Conservation (phyloP, 352 stramenopile species). For the Globisporangium uncinulatum region DNA sequence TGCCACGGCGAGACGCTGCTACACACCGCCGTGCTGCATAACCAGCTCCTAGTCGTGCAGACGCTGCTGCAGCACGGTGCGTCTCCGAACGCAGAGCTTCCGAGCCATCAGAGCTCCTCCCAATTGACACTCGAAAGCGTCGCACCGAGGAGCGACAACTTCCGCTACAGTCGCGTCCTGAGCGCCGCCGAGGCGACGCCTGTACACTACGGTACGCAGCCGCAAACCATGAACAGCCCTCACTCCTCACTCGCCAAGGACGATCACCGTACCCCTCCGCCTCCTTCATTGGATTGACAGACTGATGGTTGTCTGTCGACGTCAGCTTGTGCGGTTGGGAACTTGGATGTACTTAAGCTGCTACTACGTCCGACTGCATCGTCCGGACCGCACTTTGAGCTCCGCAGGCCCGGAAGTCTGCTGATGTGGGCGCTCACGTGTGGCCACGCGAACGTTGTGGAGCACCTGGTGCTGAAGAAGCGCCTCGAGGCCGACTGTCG, state of each 20-base stretch:
- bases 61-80: constrained; percentile 44
- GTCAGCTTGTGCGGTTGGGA: constrained; percentile 35
- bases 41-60: constrained; percentile 40
- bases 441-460: constrained; percentile 28
- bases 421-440: constrained; percentile 63
- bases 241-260: not conserved
- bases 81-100: constrained; percentile 29
- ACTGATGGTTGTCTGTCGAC: not conserved
- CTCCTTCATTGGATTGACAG: too few relatives aligned
- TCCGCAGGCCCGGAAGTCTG: constrained; percentile 37
- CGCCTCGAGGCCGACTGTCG: constrained; percentile 46
- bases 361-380: constrained; percentile 22
- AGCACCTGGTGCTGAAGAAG: constrained; percentile 43
- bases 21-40: constrained; percentile 59
- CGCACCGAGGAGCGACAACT: constrained; percentile 47
- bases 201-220: constrained; percentile 45
- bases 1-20: constrained; percentile 59
- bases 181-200: constrained; percentile 49
- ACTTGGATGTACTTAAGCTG: constrained; percentile 60
- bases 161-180: constrained; percentile 47
- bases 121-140: constrained; percentile 39
- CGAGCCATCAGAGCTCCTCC: constrained; percentile 19
- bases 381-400: constrained; percentile 10
- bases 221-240: not conserved
- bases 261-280: not conserved